Percentiles rank a stretch among this genome's conserved stretches.
phyloP scores from a whole-genome alignment of 257 asterid genomes.

The Plectranthus barbatus region DNA sequence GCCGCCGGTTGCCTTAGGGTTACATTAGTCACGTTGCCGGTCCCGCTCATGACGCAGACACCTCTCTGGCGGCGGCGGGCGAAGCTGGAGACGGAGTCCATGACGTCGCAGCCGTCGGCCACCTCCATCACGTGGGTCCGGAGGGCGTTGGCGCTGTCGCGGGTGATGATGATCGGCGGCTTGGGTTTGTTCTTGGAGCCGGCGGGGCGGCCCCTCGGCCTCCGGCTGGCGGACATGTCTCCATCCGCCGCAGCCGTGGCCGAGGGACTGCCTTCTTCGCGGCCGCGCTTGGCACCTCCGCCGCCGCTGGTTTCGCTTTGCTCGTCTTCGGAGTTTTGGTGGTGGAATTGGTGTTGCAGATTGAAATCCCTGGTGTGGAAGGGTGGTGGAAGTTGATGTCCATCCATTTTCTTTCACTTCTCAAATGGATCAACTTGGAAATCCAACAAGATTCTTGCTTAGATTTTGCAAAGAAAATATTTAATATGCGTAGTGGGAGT shows the following conservation, averaged over 20 bases:
- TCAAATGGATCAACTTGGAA: too few species aligned
- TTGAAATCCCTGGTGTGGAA: slow-evolving; percentile 76
- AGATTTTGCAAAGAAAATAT: neutral
- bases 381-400: slow-evolving; percentile 64
- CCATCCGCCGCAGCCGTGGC: slow-evolving; percentile 38
- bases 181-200: slow-evolving; percentile 89
- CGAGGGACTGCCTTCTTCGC: slow-evolving; percentile 23
- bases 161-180: slow-evolving; percentile 88
- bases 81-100: slow-evolving; percentile 64
- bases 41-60: slow-evolving; percentile 83
- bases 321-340: slow-evolving; percentile 52
- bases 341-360: slow-evolving; percentile 49
- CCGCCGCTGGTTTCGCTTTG: slow-evolving; percentile 53
- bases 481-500: neutral
- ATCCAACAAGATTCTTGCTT: neutral
- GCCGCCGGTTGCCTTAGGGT: slow-evolving; percentile 78
- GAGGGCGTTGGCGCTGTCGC: too few species aligned
- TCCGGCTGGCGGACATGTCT: slow-evolving; percentile 36
- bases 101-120: slow-evolving; percentile 71
- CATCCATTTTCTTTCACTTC: slow-evolving; percentile 18
- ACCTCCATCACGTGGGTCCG: slow-evolving; percentile 88
- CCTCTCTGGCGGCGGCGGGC: slow-evolving; percentile 81
- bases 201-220: slow-evolving; percentile 82
- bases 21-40: slow-evolving; percentile 69
- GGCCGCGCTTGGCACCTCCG: slow-evolving; percentile 37